Base-by-base conservation (phyloP, 371 early-diverging fungal genomes). In the Mucor velutinosus region DNA sequence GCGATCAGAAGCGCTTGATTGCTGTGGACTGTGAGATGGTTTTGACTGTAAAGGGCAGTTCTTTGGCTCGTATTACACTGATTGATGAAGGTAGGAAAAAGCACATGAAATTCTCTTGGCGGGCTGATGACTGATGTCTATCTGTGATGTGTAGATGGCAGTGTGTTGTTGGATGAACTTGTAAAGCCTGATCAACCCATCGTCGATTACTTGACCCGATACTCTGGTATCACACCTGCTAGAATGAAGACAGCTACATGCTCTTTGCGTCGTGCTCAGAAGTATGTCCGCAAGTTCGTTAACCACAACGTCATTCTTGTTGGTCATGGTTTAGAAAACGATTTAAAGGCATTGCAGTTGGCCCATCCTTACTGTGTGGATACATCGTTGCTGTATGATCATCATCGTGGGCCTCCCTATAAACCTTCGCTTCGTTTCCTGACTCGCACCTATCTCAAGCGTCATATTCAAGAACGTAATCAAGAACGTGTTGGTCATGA, bases 1-100 rank as follows among this genome's bases (percentile, higher is more conserved):
- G 41, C 14, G 14, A 64, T 27, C 43, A 7, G 2, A 81, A 77
- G 55, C 60, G 71, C 30, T 51, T 90, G 59, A 67, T 93, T 25
- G 93, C 90, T 37, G 66, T 92, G 30, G 95, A 94, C 83, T 93
- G 94, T 85, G 95, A 94, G 76, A 94, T 93, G 93, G 90, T 90
- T 39, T 78, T 85, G 71, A 92, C 92, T n/a, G 72, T 66, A 1
- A 78, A 64, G n/a, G 94, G 94, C 12, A 76, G 79, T 61, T 89
- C 90, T 25, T 73, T 93, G 51, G 89, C 93, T 2, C 89, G 95
- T 70, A 82, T 92, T 7, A 86, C 92, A 0, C 61, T 92, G 19
- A 81, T 93, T 27, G 83, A 85, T 66, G 77, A 81, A 76, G 78
- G 82, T 10, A 47, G 35, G 17, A 30, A 7, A 21, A 58, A 41